Conservation (phyloP, 768 basidiomycete genomes). For the Boletus coccyginus region DNA sequence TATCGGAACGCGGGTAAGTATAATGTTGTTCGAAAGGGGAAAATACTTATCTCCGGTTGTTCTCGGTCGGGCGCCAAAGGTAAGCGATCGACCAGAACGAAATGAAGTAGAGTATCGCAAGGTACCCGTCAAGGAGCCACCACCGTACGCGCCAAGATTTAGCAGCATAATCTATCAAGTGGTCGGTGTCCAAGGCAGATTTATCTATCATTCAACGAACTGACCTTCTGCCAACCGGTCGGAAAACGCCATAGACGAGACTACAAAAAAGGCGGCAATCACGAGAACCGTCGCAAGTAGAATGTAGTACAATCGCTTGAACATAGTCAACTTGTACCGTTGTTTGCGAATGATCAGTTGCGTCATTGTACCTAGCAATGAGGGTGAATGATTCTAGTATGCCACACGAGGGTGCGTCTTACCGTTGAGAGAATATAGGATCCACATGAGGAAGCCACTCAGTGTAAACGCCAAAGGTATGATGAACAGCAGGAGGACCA, state of each 20-base stretch:
- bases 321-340: conserved; percentile 85
- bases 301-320: conserved; percentile 80
- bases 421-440: conserved; percentile 89
- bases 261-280: conserved; percentile 86
- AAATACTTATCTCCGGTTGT: conserved; percentile 77
- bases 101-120: conserved; percentile 81
- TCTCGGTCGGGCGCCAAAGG: conserved; percentile 90
- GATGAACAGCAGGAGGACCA: conserved; percentile 84
- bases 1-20: conserved; percentile 32
- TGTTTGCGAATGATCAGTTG: conserved; percentile 87
- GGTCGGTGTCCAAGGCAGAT: background rate
- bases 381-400: conserved; percentile 1
- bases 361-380: conserved; percentile 70
- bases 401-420: conserved; percentile 16
- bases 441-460: conserved; percentile 96
- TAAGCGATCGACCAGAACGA: conserved; percentile 81
- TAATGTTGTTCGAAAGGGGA: background rate
- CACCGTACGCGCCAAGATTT: conserved; percentile 88
- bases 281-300: conserved; percentile 78
- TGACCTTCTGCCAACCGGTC: conserved; percentile 87
- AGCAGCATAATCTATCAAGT: conserved; percentile 78
- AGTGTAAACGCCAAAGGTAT: conserved; percentile 93
- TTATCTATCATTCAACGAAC: conserved; percentile 11
- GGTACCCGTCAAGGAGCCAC: conserved; percentile 96
- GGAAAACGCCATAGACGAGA: conserved; percentile 89